Evolutionary conservation across 805 yeast species (phyloP).

Genomic region (Huiozyma sinensis): DNA sequence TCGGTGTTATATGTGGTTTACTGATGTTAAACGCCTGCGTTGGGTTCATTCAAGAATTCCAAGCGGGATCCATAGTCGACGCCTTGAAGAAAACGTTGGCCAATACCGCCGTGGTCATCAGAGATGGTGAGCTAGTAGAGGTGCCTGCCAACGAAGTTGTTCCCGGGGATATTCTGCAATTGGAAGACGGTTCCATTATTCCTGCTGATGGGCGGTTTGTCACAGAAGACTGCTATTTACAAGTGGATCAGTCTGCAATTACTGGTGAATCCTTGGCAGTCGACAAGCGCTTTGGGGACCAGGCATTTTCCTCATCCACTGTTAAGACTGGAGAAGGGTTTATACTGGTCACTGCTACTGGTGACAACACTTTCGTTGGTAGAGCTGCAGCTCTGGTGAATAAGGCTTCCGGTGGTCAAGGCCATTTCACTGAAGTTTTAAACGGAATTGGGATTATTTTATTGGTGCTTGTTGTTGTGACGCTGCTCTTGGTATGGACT

Average conservation of each 20-base stretch:
- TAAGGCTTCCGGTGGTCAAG: conserved; percentile 85
- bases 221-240: conserved; percentile 75
- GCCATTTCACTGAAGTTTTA: conserved; percentile 95
- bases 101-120: conserved; percentile 73
- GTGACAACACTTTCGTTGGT: conserved; percentile 93
- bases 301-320: conserved; percentile 83
- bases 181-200: conserved; percentile 88
- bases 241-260: conserved; percentile 92
- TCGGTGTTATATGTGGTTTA: conserved; percentile 91
- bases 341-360: conserved; percentile 90
- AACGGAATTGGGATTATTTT: conserved; percentile 95
- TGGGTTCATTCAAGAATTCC: conserved; percentile 95
- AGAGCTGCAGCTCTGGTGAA: conserved; percentile 94
- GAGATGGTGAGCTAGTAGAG: conserved; percentile 71
- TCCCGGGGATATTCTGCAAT: conserved; percentile 88
- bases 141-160: conserved; percentile 77
- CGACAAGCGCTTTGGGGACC: conserved; percentile 81
- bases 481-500: conserved; percentile 83
- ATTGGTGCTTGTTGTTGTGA: conserved; percentile 76
- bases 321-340: conserved; percentile 93
- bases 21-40: conserved; percentile 80
- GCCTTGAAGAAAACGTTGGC: conserved; percentile 94
- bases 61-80: conserved; percentile 95
- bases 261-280: conserved; percentile 97
- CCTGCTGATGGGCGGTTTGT: conserved; percentile 90